Evolutionary conservation across 805 yeast genomes (phyloP), one percentile per base, ranked within the genome.

Genomic region (Candida nitratophila): DNA sequence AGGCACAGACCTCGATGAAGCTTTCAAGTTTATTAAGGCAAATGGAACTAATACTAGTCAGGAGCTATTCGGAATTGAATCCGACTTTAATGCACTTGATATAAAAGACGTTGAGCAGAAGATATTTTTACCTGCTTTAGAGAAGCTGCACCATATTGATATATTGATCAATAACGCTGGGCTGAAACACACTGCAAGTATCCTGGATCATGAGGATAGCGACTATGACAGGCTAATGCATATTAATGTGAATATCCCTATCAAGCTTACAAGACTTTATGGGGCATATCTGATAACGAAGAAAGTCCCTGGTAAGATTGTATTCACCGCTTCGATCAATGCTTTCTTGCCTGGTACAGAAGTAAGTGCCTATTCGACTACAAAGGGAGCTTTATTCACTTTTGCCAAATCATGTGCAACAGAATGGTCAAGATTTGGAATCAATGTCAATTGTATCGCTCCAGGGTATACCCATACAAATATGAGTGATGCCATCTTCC

Each of bases 401-500:
- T n/a, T 15, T 15, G 17, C 29, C 31, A 65, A 63, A 48, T 59
- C 69, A 7, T 50, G 68, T 26, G 59, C 73, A 3, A 70, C 70
- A 44, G 77, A 74, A 46, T 71, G 76, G 75, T 60, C 74, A 3
- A 41, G 56, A 11, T 54, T 59, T 40, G 75, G 77, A 0, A 68
- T 74, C 49, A 64, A 61, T 44, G 74, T 73, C 45, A 74, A 74
- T 49, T 66, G 69, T 12, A 64, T 74, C 43, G 74, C 72, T 29
- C 78, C 79, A 5, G 79, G 79, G 2, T 73, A 67, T 45, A 66
- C 73, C 47, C 54, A 53, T n/a, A 73, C 79, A 2, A 71, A 71
- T 43, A 69, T 72, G 74, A 72, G 72, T 30, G 47, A 49, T 12
- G 56, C 53, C 1, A 40, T 70, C 33, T 45, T 56, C 9, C 47